phyloP scores from a whole-genome alignment of 768 basidiomycete genomes.

The Exidia glandulosa region DNA sequence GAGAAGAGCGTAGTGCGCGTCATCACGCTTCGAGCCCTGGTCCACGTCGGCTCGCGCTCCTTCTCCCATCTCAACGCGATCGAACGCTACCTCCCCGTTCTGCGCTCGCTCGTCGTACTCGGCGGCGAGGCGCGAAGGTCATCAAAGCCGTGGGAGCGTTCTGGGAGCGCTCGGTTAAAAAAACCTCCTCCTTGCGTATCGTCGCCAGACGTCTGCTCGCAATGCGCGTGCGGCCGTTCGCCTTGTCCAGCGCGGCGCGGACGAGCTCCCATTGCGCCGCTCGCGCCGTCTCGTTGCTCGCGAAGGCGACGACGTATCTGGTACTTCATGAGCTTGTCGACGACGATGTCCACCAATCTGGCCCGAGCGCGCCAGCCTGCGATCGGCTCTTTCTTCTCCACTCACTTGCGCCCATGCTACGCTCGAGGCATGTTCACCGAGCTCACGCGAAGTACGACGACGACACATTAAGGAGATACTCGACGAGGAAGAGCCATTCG shows the following conservation, averaged over 20 bases:
- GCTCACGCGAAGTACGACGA: no score
- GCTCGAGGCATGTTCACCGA: no score
- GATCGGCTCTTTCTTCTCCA: no score
- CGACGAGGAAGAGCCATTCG: no score
- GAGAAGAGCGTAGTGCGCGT: constrained; percentile 59
- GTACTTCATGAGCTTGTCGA: constrained; percentile 98
- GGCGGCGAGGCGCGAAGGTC: constrained; percentile 58
- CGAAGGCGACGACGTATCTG: constrained; percentile 89
- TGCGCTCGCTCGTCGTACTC: constrained; percentile 48
- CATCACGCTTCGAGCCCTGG: constrained; percentile 76
- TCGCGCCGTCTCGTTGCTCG: constrained; percentile 48
- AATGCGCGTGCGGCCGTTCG: constrained; percentile 75
- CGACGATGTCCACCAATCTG: constrained; percentile 88
- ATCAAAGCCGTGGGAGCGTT: constrained; percentile 61
- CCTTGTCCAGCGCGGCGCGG: constrained; percentile 79
- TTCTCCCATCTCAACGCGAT: constrained; percentile 98
- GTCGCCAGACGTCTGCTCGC: constrained; percentile 65
- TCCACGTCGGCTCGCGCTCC: constrained; percentile 86
- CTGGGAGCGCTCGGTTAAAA: constrained; percentile 76
- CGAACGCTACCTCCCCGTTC: constrained; percentile 78
- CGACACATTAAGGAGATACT: no score
- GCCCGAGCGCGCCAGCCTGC: constrained; percentile 61
- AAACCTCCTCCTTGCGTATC: constrained; percentile 80
- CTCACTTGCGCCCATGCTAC: no score
- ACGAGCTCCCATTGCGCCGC: constrained; percentile 72